Conservation (phyloP, 2,329 filamentous ascomycete genomes). For the Stagonosporopsis cucurbitacearum region DNA sequence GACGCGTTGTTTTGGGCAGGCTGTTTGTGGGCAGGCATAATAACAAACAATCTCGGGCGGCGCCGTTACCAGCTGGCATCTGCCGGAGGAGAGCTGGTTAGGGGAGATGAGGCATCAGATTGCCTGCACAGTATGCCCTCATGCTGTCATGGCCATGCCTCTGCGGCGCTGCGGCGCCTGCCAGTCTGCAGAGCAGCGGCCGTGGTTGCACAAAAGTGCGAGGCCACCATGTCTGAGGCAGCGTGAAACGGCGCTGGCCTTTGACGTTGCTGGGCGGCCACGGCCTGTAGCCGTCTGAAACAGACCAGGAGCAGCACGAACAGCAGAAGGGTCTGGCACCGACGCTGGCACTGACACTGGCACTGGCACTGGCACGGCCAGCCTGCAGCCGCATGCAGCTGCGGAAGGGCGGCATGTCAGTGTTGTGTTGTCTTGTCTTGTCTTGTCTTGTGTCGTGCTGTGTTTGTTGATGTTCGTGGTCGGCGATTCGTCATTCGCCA, state of each 20-base stretch:
- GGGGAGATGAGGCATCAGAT: not conserved
- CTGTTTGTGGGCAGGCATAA: conserved; percentile 33
- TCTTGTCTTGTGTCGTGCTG: too few species aligned
- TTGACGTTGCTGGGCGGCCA: conserved; percentile 13
- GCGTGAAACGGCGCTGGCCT: conserved; percentile 29
- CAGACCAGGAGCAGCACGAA: conserved; percentile 14
- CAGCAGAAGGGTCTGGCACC: conserved; percentile 10
- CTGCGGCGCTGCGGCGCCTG: conserved; percentile 8
- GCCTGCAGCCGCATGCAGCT: conserved; percentile 12
- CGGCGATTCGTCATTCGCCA: not conserved
- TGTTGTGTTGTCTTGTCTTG: conserved; percentile 1
- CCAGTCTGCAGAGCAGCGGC: conserved; percentile 26
- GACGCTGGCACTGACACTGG: too few species aligned
- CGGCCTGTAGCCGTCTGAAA: conserved; percentile 5
- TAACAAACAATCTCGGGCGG: conserved; percentile 31
- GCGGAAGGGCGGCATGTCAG: conserved; percentile 5
- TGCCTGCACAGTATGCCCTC: too few species aligned
- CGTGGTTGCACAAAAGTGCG: conserved; percentile 31
- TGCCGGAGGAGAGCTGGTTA: conserved; percentile 9
- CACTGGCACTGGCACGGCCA: too few species aligned
- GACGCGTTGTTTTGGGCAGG: conserved; percentile 46
- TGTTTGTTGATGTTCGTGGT: conserved; percentile 6
- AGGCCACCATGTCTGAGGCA: conserved; percentile 23
- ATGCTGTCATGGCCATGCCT: conserved; percentile 14
- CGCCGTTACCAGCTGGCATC: conserved; percentile 12